A percentile compares a stretch with the other conserved stretches of the same genome.
Evolutionary conservation across 352 stramenopile species (phyloP).

Genomic region (Pythium myriotylum): DNA sequence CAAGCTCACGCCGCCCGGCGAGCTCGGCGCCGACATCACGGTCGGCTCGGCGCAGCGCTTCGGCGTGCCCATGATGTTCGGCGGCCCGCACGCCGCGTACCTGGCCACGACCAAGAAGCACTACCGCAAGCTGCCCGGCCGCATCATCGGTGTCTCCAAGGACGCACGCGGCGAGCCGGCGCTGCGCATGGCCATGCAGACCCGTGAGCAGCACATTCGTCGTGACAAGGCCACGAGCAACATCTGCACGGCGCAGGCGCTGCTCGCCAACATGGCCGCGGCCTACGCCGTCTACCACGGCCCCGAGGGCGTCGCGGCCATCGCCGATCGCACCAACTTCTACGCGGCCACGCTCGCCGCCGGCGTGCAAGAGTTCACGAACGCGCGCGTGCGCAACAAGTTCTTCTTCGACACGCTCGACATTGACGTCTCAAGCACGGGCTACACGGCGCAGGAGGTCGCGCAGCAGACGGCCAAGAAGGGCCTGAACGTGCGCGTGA

Average conservation of each 20-base stretch:
- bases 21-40: constrained; percentile 97
- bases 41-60: constrained; percentile 98
- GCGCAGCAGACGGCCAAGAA: constrained; percentile 58
- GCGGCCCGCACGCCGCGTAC: constrained; percentile 98
- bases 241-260: constrained; percentile 98
- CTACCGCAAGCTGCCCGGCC: constrained; percentile 96
- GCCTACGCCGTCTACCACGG: constrained; percentile 99
- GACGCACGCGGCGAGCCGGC: constrained; percentile 95
- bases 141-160: constrained; percentile 99
- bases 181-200: constrained; percentile 99
- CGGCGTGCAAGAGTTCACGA: constrained; percentile 88
- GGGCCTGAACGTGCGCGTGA: constrained; percentile 88
- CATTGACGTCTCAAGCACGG: constrained; percentile 86
- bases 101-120: constrained; percentile 96
- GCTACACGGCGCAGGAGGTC: constrained; percentile 78
- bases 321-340: constrained; percentile 93
- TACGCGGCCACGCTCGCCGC: constrained; percentile 89
- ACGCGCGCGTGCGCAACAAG: constrained; percentile 55
- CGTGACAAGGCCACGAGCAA: constrained; percentile 99
- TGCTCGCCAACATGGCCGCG: constrained; percentile 99
- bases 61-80: constrained; percentile 99
- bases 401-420: constrained; percentile 98
- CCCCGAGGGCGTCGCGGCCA: constrained; percentile 93
- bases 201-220: constrained; percentile 98
- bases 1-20: constrained; percentile 92